Percentiles rank a stretch among this genome's conserved stretches.
Evolutionary conservation across 257 asterid genomes (phyloP).

Genomic region (Solanum chaucha): DNA sequence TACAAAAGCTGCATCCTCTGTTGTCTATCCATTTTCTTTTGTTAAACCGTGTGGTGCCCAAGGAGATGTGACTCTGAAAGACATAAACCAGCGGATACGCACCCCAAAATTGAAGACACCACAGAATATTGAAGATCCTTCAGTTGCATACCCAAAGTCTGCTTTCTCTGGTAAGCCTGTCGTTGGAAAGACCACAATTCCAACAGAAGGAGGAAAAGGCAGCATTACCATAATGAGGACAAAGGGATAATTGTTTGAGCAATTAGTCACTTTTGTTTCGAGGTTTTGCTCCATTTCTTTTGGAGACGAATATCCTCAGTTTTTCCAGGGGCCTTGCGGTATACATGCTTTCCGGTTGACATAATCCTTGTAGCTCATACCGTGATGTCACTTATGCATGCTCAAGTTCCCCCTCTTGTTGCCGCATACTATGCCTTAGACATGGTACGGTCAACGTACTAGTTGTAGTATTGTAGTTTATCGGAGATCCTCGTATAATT

Average conservation of each 20-base stretch:
- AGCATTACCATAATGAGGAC: conserved; percentile 87
- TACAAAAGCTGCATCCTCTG: conserved; percentile 45
- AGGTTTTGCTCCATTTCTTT: background rate
- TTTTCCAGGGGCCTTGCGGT: background rate
- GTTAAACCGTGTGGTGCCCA: conserved; percentile 72
- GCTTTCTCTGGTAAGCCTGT: conserved; percentile 95
- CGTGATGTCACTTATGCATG: background rate
- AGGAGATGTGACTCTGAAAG: conserved; percentile 79
- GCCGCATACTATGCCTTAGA: background rate
- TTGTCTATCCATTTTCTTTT: conserved; percentile 67
- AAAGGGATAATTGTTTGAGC: conserved; percentile 33
- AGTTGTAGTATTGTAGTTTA: background rate
- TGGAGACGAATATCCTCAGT: background rate
- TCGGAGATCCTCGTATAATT: background rate
- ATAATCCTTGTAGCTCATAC: background rate
- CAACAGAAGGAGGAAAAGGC: conserved; percentile 81
- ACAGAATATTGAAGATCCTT: conserved; percentile 31
- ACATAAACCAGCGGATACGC: conserved; percentile 65
- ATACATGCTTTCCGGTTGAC: conserved; percentile 10
- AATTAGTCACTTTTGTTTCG: background rate
- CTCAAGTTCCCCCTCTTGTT: background rate
- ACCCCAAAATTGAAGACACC: conserved; percentile 47
- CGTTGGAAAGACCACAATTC: conserved; percentile 82
- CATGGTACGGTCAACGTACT: conserved; percentile 1
- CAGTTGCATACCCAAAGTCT: conserved; percentile 48